phyloP scores from a whole-genome alignment of 768 basidiomycete genomes.

The Symmetrospora coprosmae region DNA sequence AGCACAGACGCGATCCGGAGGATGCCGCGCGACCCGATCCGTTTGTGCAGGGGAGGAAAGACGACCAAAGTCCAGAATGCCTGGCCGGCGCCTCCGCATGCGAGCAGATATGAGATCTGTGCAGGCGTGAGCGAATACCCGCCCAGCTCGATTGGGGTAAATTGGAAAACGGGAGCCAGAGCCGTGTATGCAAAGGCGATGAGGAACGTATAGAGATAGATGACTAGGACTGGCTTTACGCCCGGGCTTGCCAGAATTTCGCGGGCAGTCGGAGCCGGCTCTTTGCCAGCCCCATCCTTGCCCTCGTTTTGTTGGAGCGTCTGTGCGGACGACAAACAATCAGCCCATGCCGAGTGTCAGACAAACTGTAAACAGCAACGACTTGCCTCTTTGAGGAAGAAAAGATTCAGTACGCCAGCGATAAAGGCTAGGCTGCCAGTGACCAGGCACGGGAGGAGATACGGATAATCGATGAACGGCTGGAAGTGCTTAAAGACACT shows the following conservation, averaged over 20 bases:
- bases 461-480: constrained; percentile 24
- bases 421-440: constrained; percentile 11
- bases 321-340: too few species aligned
- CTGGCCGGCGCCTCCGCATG: constrained; percentile 3
- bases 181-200: constrained; percentile 4
- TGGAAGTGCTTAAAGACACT: constrained; percentile 7
- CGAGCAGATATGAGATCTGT: constrained; percentile 13
- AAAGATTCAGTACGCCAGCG: constrained; percentile 15
- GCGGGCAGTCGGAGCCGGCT: not conserved
- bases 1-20: not conserved
- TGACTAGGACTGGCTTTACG: not conserved
- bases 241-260: not conserved
- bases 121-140: constrained; percentile 6
- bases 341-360: not conserved
- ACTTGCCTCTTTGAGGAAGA: constrained; percentile 25
- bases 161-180: constrained; percentile 1
- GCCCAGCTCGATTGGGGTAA: constrained; percentile 4
- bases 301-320: too few species aligned
- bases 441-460: constrained; percentile 24
- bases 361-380: not conserved
- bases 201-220: not conserved
- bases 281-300: too few species aligned
- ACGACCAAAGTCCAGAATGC: constrained; percentile 13
- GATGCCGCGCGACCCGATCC: not conserved
- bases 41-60: not conserved